A percentile compares a stretch with the other conserved stretches of the same genome.
Conservation (phyloP, 257 asterid genomes). For the Nyctanthes arbortristis region DNA sequence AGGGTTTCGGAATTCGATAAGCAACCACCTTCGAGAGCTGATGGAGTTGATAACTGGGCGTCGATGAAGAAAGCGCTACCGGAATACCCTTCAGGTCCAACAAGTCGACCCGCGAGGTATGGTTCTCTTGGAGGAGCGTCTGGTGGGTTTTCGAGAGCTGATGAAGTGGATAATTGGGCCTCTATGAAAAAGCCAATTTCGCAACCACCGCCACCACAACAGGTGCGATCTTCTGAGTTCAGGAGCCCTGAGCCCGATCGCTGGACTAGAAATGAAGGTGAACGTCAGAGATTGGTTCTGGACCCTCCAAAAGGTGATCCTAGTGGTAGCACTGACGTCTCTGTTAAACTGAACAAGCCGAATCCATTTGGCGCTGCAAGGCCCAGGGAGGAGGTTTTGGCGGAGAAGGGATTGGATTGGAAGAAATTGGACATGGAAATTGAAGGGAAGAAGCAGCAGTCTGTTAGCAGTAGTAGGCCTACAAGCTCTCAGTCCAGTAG, state of each 20-base stretch:
- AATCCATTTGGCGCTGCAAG: constrained; percentile 96
- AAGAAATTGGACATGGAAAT: constrained; percentile 73
- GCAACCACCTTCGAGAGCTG: constrained; percentile 76
- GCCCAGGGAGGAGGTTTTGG: constrained; percentile 95
- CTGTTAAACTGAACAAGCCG: constrained; percentile 57
- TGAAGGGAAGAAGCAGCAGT: constrained; percentile 58
- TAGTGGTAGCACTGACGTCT: constrained; percentile 35
- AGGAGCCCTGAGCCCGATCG: constrained; percentile 47
- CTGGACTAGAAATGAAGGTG: constrained; percentile 46
- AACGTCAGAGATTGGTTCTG: constrained; percentile 34
- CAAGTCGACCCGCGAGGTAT: constrained; percentile 47
- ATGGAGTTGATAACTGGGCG: constrained; percentile 86
- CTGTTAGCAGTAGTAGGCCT: constrained; percentile 62
- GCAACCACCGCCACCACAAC: constrained; percentile 35
- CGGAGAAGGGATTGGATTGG: constrained; percentile 97
- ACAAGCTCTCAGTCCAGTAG: constrained; percentile 85
- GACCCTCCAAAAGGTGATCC: constrained; percentile 39
- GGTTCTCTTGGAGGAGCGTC: constrained; percentile 63
- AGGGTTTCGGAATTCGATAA: constrained; percentile 66
- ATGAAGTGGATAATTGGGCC: constrained; percentile 86
- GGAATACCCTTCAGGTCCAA: constrained; percentile 32
- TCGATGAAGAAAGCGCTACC: constrained; percentile 62
- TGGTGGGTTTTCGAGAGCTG: constrained; percentile 76
- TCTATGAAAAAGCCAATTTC: constrained; percentile 52
- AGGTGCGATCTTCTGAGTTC: constrained; percentile 43